Percentiles rank a stretch among this genome's conserved stretches.
Evolutionary conservation across 2,329 filamentous ascomycete species (phyloP).

Genomic region (Byssochlamys sp.): DNA sequence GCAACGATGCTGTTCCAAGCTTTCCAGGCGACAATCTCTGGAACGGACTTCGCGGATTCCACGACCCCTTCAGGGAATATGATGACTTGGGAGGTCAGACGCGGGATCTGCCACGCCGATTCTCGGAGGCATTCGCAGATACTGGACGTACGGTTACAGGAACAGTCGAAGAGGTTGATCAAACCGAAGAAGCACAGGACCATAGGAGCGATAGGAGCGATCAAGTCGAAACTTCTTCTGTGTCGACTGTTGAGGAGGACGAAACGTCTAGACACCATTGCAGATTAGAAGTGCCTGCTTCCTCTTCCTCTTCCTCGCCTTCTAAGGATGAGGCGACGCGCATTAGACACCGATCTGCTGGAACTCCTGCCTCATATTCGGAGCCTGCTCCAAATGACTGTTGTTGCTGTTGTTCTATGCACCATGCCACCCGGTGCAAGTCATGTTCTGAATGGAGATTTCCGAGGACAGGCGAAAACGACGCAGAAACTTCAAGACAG

Average conservation of each 20-base stretch:
- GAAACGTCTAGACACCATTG: background rate
- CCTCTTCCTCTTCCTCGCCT: background rate
- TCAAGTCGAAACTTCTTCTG: background rate
- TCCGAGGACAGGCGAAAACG: background rate
- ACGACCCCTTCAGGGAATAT: background rate
- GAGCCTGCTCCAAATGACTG: background rate
- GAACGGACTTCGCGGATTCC: background rate
- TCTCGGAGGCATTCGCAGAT: background rate
- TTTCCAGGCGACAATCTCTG: background rate
- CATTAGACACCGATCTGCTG: background rate
- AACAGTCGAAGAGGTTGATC: background rate
- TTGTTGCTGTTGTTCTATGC: background rate
- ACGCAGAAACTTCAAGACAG: background rate
- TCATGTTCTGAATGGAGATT: background rate
- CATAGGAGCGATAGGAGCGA: background rate
- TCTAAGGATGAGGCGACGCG: background rate
- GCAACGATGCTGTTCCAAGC: background rate
- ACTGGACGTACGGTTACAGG: background rate
- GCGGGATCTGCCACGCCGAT: background rate
- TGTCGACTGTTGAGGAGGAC: background rate
- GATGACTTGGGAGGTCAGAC: background rate
- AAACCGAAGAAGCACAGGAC: background rate
- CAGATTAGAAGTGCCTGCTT: background rate
- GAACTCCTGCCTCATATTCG: background rate
- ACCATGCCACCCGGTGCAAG: background rate